These are phyloP conservation scores for Maudiozyma bulderi DNA, from an alignment of 805 yeast species.

Conservation along the genomic window DNA sequence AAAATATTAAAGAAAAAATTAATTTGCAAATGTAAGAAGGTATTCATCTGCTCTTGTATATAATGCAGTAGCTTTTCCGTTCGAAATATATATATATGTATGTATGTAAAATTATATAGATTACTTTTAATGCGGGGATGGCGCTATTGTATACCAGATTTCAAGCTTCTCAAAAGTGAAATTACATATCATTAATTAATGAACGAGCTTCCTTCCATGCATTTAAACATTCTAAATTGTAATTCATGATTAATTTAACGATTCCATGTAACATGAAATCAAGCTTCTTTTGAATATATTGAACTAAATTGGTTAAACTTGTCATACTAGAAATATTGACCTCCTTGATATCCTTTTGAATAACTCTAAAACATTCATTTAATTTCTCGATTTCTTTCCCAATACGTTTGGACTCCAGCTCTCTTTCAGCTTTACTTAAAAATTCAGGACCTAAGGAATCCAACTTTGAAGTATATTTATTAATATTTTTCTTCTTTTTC, in stretches of 20 bases:
- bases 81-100: not conserved
- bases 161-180: not conserved
- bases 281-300: slow-evolving; percentile 25
- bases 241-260: slow-evolving; percentile 28
- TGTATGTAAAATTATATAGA: not conserved
- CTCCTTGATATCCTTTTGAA: slow-evolving; percentile 30
- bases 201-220: slow-evolving; percentile 34
- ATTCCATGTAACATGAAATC: slow-evolving; percentile 24
- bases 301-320: slow-evolving; percentile 23
- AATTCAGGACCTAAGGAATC: slow-evolving; percentile 24
- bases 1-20: not conserved
- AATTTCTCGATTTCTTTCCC: slow-evolving; percentile 31
- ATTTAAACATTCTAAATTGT: slow-evolving; percentile 30
- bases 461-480: slow-evolving; percentile 6
- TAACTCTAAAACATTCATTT: slow-evolving; percentile 32
- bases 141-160: not conserved
- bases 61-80: not conserved
- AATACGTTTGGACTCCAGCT: slow-evolving; percentile 29
- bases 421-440: slow-evolving; percentile 30
- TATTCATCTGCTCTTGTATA: not conserved
- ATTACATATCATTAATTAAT: slow-evolving; percentile 7
- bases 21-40: not conserved
- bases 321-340: slow-evolving; percentile 28
- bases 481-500: slow-evolving; percentile 5
- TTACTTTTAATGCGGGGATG: not conserved